Percentiles rank a stretch among this genome's conserved stretches.
phyloP scores from a whole-genome alignment of 2,329 filamentous ascomycete species.

The Ophiostoma sp. region DNA sequence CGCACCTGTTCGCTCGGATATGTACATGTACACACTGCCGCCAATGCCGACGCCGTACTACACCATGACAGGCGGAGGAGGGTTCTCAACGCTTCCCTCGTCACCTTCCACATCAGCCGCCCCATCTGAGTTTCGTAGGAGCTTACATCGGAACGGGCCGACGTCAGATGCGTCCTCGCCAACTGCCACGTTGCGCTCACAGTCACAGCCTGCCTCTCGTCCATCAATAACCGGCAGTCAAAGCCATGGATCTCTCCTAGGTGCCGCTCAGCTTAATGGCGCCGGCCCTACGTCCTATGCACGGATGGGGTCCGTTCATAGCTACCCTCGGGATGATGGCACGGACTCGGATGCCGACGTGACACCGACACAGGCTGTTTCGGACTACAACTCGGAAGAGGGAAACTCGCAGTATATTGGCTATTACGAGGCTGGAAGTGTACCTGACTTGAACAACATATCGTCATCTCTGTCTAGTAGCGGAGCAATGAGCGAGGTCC shows the following conservation, averaged over 20 bases:
- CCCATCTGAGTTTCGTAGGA: constrained; percentile 50
- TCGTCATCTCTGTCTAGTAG: constrained; percentile 20
- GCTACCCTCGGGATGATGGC: constrained; percentile 51
- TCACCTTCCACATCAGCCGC: constrained; percentile 45
- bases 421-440: constrained; percentile 35
- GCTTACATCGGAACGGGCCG: constrained; percentile 49
- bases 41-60: constrained; percentile 42
- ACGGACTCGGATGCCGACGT: constrained; percentile 44
- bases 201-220: constrained; percentile 60
- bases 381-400: constrained; percentile 44
- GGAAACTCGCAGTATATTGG: constrained; percentile 39
- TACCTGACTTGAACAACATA: background rate
- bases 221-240: constrained; percentile 34
- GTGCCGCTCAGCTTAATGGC: constrained; percentile 26
- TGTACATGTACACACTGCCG: constrained; percentile 48
- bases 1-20: constrained; percentile 53
- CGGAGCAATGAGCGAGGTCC: constrained; percentile 37
- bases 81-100: constrained; percentile 51
- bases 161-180: constrained; percentile 45
- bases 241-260: constrained; percentile 23
- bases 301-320: constrained; percentile 42
- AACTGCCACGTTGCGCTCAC: constrained; percentile 55
- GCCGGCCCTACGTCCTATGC: constrained; percentile 36
- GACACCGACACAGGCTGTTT: constrained; percentile 34
- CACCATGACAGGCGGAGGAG: constrained; percentile 29